Percentiles rank a stretch among this genome's conserved stretches.
Conservation (phyloP, 352 stramenopile species). For the Paralagenidium karlingii region DNA sequence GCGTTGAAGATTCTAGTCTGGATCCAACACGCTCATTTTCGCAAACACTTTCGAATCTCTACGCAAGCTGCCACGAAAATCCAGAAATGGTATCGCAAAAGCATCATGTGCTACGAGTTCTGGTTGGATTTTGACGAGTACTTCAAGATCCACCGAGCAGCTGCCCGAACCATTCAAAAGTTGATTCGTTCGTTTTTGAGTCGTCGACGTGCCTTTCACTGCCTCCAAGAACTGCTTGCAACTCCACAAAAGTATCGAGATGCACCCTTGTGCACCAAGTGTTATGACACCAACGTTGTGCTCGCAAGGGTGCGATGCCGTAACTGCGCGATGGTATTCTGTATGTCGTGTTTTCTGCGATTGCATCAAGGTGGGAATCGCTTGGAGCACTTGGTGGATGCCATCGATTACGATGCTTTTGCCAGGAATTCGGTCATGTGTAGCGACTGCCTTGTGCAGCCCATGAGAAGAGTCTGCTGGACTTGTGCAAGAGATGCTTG, state of each 20-base stretch:
- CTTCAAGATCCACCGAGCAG: constrained; percentile 3
- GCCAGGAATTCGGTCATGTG: constrained; percentile 7
- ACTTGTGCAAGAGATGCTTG: constrained; percentile 6
- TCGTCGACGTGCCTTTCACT: constrained; percentile 3
- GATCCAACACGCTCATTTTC: constrained; percentile 7
- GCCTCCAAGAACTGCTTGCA: constrained; percentile 5
- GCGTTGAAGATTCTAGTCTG: constrained; percentile 11
- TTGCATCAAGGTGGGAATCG: constrained; percentile 17
- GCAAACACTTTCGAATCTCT: constrained; percentile 6
- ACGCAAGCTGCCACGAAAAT: constrained; percentile 9
- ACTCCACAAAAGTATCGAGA: constrained; percentile 12
- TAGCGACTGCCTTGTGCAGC: constrained; percentile 11
- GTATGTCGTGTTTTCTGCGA: constrained; percentile 9
- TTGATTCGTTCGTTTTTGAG: constrained; percentile 1
- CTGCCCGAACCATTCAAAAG: constrained; percentile 4
- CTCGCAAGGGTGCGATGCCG: constrained; percentile 16
- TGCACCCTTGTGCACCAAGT: constrained; percentile 22
- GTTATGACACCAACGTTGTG: constrained; percentile 2
- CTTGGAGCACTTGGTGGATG: constrained; percentile 16
- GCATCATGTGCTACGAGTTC: constrained; percentile 7
- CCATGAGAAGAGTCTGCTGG: constrained; percentile 4
- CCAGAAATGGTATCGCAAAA: constrained; percentile 12
- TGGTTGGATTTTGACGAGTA: constrained; percentile 8
- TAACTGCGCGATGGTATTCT: constrained; percentile 16
- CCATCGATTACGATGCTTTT: constrained; percentile 14